These are phyloP conservation scores for Saccharomyces hybrid DNA, from an alignment of 1,139 yeast species.

Conservation along the genomic window DNA sequence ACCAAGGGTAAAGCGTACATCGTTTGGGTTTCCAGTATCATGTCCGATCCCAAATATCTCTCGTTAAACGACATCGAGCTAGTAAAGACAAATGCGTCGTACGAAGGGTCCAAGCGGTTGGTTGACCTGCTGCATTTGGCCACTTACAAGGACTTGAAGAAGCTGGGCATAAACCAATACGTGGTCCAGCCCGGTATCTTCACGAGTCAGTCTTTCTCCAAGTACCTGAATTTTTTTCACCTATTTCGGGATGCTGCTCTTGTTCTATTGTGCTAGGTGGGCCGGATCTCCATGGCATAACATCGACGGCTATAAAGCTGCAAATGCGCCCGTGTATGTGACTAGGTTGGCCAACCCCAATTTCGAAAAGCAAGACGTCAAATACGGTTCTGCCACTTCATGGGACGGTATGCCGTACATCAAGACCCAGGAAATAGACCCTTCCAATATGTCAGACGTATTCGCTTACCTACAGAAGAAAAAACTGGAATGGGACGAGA, in stretches of 20 bases:
- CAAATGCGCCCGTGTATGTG: slow-evolving; percentile 69
- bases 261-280: slow-evolving; percentile 77
- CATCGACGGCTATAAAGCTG: slow-evolving; percentile 81
- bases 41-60: slow-evolving; percentile 64
- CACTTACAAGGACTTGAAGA: slow-evolving; percentile 45
- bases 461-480: slow-evolving; percentile 50
- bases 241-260: slow-evolving; percentile 72
- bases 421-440: slow-evolving; percentile 46
- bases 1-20: slow-evolving; percentile 52
- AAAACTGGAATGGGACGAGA: slow-evolving; percentile 57
- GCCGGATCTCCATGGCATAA: slow-evolving; percentile 84
- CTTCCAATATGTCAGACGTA: slow-evolving; percentile 60
- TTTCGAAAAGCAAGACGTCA: slow-evolving; percentile 44
- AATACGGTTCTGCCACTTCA: slow-evolving; percentile 69
- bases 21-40: slow-evolving; percentile 79
- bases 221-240: slow-evolving; percentile 71
- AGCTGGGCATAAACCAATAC: slow-evolving; percentile 57
- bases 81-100: slow-evolving; percentile 55
- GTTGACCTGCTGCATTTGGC: slow-evolving; percentile 78
- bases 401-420: slow-evolving; percentile 60
- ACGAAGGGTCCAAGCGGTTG: slow-evolving; percentile 87
- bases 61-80: slow-evolving; percentile 71
- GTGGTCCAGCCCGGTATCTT: slow-evolving; percentile 93
- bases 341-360: slow-evolving; percentile 42
- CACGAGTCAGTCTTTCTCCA: slow-evolving; percentile 71